phyloP scores from a whole-genome alignment of 2,329 filamentous ascomycete species.

The Xylaria sp. region DNA sequence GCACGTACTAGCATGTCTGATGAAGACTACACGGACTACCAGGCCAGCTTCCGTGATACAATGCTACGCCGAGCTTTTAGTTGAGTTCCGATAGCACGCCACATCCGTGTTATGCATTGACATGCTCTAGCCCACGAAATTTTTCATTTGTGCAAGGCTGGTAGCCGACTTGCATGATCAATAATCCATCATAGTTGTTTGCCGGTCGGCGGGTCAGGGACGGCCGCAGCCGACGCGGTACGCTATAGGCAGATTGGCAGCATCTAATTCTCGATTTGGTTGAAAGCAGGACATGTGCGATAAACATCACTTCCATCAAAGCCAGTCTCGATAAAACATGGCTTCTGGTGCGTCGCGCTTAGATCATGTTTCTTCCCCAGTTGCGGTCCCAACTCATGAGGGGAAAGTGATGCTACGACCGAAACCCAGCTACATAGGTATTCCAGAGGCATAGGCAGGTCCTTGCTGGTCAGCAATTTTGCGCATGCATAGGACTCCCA shows the following conservation, averaged over 20 bases:
- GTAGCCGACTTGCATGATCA: conserved; percentile 48
- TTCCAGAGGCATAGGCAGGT: conserved; percentile 18
- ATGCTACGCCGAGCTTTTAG: conserved; percentile 42
- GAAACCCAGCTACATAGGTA: conserved; percentile 9
- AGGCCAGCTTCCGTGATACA: conserved; percentile 40
- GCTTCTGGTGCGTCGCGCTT: conserved; percentile 24
- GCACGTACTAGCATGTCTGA: conserved; percentile 34
- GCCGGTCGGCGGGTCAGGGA: conserved; percentile 48
- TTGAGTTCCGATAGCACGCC: conserved; percentile 34
- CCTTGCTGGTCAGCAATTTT: conserved; percentile 22
- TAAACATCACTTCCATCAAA: conserved; percentile 21
- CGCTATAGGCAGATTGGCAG: conserved; percentile 42
- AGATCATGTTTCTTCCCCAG: conserved; percentile 19
- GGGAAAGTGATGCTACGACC: conserved; percentile 13
- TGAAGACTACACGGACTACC: conserved; percentile 34
- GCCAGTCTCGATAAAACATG: conserved; percentile 30
- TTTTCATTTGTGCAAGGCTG: conserved; percentile 47
- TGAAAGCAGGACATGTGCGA: conserved; percentile 35
- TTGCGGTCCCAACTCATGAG: conserved; percentile 18
- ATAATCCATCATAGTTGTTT: conserved; percentile 44
- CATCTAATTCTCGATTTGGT: conserved; percentile 38
- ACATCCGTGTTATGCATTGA: conserved; percentile 39
- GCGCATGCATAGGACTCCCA: conserved; percentile 22
- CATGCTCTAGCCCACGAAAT: conserved; percentile 39
- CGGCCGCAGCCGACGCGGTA: conserved; percentile 47